Evolutionary conservation across 441 rosid species (phyloP).

Genomic region (Rhodomyrtus psidioides): DNA sequence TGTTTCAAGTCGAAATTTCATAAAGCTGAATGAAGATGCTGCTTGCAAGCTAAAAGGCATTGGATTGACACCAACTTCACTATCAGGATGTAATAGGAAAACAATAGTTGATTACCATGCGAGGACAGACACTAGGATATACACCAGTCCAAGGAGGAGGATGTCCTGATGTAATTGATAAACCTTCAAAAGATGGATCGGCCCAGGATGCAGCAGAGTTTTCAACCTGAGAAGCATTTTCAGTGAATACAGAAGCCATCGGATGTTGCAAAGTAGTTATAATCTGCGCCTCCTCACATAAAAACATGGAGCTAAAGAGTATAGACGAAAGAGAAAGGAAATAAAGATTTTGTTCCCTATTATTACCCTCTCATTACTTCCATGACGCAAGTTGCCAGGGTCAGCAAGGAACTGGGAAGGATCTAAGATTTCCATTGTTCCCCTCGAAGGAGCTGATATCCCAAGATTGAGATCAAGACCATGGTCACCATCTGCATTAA

Average conservation of each 20-base stretch:
- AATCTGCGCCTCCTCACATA: background rate
- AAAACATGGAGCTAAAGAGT: background rate
- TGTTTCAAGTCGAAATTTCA: background rate
- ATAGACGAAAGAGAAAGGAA: background rate
- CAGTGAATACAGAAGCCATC: background rate
- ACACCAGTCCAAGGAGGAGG: conserved; percentile 37
- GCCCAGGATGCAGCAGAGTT: conserved; percentile 28
- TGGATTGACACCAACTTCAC: background rate
- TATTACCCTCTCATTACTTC: conserved; percentile 48
- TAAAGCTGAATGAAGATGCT: background rate
- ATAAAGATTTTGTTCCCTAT: background rate
- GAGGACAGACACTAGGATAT: conserved; percentile 33
- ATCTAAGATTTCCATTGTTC: conserved; percentile 39
- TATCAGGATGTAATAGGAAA: background rate
- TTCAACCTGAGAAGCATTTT: conserved; percentile 31
- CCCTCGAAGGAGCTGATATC: conserved; percentile 41
- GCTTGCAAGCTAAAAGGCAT: background rate
- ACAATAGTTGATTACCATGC: conserved; percentile 33
- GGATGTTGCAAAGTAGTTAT: background rate
- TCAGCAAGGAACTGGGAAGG: conserved; percentile 27
- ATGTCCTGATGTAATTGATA: conserved; percentile 40
- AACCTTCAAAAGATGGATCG: conserved; percentile 33
- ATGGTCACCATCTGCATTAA: conserved; percentile 33
- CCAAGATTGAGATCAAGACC: conserved; percentile 79
- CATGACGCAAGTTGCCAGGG: conserved; percentile 17